phyloP scores from a whole-genome alignment of 495 filamentous ascomycete species.

The Coniosporium apollinis region DNA sequence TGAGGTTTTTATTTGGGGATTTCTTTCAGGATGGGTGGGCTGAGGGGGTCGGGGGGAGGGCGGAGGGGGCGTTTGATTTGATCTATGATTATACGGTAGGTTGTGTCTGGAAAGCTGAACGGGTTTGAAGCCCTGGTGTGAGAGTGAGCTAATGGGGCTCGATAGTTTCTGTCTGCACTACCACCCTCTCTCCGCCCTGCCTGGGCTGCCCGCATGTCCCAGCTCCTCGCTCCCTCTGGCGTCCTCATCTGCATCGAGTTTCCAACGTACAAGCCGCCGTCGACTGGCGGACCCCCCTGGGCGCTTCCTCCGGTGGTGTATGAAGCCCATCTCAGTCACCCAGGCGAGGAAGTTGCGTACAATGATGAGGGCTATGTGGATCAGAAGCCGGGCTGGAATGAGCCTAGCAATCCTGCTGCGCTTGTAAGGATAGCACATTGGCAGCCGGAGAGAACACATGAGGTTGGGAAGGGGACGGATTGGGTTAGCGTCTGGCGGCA shows the following conservation, averaged over 20 bases:
- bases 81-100: conserved; percentile 76
- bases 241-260: conserved; percentile 67
- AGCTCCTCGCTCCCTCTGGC: conserved; percentile 45
- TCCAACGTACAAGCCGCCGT: conserved; percentile 50
- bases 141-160: not conserved
- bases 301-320: conserved; percentile 46
- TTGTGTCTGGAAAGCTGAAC: not conserved
- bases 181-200: conserved; percentile 40
- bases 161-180: conserved; percentile 68
- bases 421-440: conserved; percentile 45
- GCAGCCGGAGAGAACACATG: conserved; percentile 53
- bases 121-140: not conserved
- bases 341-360: conserved; percentile 49
- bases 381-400: conserved; percentile 21
- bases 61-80: conserved; percentile 46
- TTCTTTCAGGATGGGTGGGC: conserved; percentile 57
- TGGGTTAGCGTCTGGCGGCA: conserved; percentile 36
- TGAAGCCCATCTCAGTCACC: conserved; percentile 44
- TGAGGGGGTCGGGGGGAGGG: conserved; percentile 24
- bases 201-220: conserved; percentile 52
- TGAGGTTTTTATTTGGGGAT: conserved; percentile 47
- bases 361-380: conserved; percentile 37
- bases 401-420: conserved; percentile 24
- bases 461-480: conserved; percentile 44
- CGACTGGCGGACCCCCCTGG: conserved; percentile 52